phyloP scores from a whole-genome alignment of 2,329 filamentous ascomycete species.

The Pseudogymnoascus pannorum region DNA sequence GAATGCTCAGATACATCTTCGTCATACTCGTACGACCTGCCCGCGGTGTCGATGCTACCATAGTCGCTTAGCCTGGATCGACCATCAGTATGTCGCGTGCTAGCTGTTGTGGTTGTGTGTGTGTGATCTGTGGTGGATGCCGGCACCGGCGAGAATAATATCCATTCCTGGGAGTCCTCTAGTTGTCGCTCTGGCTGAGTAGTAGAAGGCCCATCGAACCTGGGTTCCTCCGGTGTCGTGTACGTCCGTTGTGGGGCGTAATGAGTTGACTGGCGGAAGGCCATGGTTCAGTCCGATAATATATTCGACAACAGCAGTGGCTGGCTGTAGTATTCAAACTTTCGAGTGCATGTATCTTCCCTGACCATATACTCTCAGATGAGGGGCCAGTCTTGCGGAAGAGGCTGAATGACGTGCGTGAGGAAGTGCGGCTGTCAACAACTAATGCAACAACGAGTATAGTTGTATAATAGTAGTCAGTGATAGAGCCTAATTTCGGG shows the following conservation, averaged over 20 bases:
- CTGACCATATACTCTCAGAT: background rate
- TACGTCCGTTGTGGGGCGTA: conserved; percentile 44
- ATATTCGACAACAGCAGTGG: background rate
- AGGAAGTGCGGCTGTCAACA: background rate
- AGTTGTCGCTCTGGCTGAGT: conserved; percentile 34
- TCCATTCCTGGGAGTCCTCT: conserved; percentile 86
- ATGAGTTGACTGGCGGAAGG: conserved; percentile 53
- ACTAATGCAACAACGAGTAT: background rate
- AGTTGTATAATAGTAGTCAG: background rate
- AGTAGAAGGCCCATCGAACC: conserved; percentile 18
- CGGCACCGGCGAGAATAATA: conserved; percentile 78
- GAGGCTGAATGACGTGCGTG: background rate
- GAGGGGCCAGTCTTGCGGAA: background rate
- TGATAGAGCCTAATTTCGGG: background rate
- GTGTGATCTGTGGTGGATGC: conserved; percentile 61
- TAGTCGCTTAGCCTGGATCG: conserved; percentile 72
- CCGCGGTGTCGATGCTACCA: conserved; percentile 66
- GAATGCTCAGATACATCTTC: conserved; percentile 46
- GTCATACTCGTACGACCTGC: conserved; percentile 49
- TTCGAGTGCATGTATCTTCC: background rate
- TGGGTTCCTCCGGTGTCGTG: conserved; percentile 34
- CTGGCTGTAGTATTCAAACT: background rate
- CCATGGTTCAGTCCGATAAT: conserved; percentile 34
- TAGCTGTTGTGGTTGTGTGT: conserved; percentile 49
- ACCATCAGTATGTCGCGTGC: conserved; percentile 58